Percentiles rank a stretch among this genome's conserved stretches.
phyloP scores from a whole-genome alignment of 2,329 filamentous ascomycete genomes.

The Colletotrichum lupini region DNA sequence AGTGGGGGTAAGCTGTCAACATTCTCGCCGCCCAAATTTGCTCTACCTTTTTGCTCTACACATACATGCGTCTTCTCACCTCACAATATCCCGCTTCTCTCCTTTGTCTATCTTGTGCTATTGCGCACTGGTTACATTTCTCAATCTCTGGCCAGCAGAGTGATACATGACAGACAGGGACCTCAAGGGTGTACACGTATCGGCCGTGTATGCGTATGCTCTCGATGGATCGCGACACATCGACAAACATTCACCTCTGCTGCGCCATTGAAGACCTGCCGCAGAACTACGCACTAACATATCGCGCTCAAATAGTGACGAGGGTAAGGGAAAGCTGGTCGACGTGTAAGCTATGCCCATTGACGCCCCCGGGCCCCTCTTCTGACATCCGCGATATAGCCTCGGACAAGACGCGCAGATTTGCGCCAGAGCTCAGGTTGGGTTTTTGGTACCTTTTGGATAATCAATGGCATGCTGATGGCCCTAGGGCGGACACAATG shows the following conservation, averaged over 20 bases:
- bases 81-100: neutral
- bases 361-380: constrained; percentile 26
- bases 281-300: constrained; percentile 17
- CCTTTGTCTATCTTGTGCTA: neutral
- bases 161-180: neutral
- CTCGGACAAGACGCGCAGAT: constrained; percentile 39
- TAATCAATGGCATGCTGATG: constrained; percentile 35
- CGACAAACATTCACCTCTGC: neutral
- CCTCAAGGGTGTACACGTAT: neutral
- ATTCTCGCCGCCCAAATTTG: constrained; percentile 30
- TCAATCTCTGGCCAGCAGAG: constrained; percentile 13
- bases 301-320: constrained; percentile 43
- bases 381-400: constrained; percentile 36
- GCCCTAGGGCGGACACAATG: constrained; percentile 45
- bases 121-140: neutral
- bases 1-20: constrained; percentile 48
- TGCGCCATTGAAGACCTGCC: constrained; percentile 8
- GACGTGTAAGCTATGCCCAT: constrained; percentile 44
- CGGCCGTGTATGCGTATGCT: neutral
- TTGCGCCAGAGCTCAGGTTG: constrained; percentile 36
- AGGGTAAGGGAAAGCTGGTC: constrained; percentile 52
- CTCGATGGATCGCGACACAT: neutral
- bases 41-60: constrained; percentile 28
- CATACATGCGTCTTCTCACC: neutral
- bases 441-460: constrained; percentile 27